phyloP scores from a whole-genome alignment of 192 early-diverging fungal species.

The Coemansia biformis region DNA sequence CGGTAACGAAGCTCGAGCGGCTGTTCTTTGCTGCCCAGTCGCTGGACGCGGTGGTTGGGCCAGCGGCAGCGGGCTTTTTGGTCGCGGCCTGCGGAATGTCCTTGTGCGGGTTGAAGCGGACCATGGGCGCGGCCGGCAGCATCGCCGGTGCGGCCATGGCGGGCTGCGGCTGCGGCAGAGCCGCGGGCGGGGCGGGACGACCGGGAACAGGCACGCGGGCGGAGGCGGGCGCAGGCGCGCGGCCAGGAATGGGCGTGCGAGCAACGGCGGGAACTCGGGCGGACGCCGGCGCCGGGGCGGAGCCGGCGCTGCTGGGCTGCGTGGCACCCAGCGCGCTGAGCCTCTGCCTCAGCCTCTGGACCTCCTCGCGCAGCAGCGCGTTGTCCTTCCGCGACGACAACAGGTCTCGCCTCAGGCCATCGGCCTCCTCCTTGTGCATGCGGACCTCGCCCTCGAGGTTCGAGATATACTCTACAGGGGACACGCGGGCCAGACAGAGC shows the following conservation, averaged over 20 bases:
- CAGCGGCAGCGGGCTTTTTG: constrained; percentile 9
- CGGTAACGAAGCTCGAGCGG: constrained; percentile 33
- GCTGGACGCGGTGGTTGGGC: constrained; percentile 8
- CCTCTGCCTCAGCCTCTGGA: constrained; percentile 19
- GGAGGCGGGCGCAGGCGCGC: neutral
- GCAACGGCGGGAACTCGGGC: neutral
- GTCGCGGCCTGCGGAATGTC: constrained; percentile 30
- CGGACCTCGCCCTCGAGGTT: constrained; percentile 58
- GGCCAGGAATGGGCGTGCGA: neutral
- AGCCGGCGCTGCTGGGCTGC: neutral
- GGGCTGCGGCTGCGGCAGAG: neutral
- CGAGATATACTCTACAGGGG: constrained; percentile 54
- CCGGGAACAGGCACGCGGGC: neutral
- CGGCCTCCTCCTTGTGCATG: constrained; percentile 51
- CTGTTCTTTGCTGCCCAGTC: constrained; percentile 42
- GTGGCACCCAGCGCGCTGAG: constrained; percentile 12
- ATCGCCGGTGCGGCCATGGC: neutral
- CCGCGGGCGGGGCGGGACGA: constrained; percentile 1
- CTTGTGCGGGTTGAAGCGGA: constrained; percentile 46
- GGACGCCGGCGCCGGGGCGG: neutral
- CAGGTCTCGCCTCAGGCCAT: constrained; percentile 48
- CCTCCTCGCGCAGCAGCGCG: constrained; percentile 37
- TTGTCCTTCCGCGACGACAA: constrained; percentile 28
- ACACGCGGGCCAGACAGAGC: too few species aligned
- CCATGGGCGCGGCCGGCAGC: constrained; percentile 9